Evolutionary conservation across 306 rosid species (phyloP).

Genomic region (Vigna angularis): DNA sequence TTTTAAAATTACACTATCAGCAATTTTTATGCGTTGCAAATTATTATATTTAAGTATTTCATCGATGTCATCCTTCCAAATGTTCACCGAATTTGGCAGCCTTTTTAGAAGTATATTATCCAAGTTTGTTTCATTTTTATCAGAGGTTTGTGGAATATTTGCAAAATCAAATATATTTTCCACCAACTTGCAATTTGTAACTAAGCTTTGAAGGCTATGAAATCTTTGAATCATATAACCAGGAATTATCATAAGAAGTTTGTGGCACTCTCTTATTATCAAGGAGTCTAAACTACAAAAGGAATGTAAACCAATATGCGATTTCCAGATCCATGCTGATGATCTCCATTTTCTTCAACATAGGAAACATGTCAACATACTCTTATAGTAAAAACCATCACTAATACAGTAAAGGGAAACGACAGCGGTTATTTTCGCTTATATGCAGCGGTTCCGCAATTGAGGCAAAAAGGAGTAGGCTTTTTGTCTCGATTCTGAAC

Average conservation of each 20-base stretch:
- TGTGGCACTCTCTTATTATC: conserved; percentile 10
- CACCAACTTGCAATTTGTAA: conserved; percentile 20
- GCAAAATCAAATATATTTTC: conserved; percentile 33
- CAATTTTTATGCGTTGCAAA: background rate
- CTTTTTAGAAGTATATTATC: background rate
- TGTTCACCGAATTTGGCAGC: conserved; percentile 21
- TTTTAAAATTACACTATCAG: background rate
- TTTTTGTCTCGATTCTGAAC: too few relatives aligned
- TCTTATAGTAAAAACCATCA: background rate
- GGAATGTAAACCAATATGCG: background rate
- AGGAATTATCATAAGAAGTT: conserved; percentile 30
- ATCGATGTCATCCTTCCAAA: conserved; percentile 33
- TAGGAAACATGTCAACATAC: conserved; percentile 13
- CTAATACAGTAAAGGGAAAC: too few relatives aligned
- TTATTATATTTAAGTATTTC: conserved; percentile 8
- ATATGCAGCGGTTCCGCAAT: too few relatives aligned
- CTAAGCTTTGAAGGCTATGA: conserved; percentile 14
- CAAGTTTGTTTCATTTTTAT: background rate
- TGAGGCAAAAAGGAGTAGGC: too few relatives aligned
- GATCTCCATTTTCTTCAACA: conserved; percentile 29
- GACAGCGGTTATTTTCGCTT: too few relatives aligned
- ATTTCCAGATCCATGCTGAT: conserved; percentile 20
- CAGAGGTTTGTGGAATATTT: background rate
- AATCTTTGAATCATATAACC: background rate
- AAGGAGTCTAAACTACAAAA: conserved; percentile 19